These are phyloP conservation scores for Ustilago tritici DNA, from an alignment of 1,284 basidiomycete species.

Conservation along the genomic window DNA sequence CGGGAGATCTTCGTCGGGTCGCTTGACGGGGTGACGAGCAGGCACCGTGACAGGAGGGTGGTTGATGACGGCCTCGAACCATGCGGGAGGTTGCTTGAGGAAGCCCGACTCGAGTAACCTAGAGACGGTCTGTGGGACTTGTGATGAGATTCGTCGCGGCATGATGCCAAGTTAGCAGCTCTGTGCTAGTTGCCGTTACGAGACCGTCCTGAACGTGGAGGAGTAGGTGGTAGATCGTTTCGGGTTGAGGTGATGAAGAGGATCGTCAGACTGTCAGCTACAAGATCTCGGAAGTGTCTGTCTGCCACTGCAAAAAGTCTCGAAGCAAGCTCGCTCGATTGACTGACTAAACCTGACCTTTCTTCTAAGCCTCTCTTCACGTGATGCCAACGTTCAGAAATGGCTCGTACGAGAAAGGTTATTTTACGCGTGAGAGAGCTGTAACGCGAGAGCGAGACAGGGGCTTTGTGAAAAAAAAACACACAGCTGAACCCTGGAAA, in stretches of 20 bases:
- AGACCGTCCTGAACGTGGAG: neutral
- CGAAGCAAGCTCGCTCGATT: neutral
- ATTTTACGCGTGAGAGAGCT: conserved; percentile 8
- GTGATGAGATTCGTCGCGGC: conserved; percentile 84
- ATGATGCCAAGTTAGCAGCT: conserved; percentile 70
- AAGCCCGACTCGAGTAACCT: conserved; percentile 82
- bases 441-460: conserved; percentile 35
- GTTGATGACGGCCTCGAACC: conserved; percentile 86
- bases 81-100: conserved; percentile 80
- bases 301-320: conserved; percentile 22
- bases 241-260: neutral
- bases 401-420: conserved; percentile 19
- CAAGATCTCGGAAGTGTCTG: conserved; percentile 1
- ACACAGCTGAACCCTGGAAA: conserved; percentile 21
- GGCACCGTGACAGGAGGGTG: conserved; percentile 89
- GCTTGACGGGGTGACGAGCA: conserved; percentile 77
- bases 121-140: conserved; percentile 88
- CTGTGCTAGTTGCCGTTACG: neutral
- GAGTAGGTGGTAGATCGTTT: neutral
- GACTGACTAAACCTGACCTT: conserved; percentile 19
- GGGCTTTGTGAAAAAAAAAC: conserved; percentile 27
- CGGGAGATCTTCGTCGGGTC: conserved; percentile 71
- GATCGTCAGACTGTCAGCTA: neutral
- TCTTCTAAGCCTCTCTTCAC: conserved; percentile 23
- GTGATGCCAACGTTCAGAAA: conserved; percentile 3